Base-by-base conservation (phyloP, 2,329 filamentous ascomycete genomes). In the Xylogone sp. region DNA sequence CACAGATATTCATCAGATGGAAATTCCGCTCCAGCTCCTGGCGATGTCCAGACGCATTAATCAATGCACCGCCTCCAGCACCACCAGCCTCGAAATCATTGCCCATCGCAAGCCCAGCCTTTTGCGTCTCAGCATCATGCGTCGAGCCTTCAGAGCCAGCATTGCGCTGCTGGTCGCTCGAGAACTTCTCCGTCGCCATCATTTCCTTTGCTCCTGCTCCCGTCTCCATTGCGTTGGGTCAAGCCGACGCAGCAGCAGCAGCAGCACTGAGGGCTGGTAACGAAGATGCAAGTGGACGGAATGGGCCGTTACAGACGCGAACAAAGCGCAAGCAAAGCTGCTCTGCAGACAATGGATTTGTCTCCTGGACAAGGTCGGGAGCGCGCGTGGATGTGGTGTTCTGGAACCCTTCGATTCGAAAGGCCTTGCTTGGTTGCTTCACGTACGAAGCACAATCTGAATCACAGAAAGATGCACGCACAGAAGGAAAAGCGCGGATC, bases 1-100 rank as follows among this genome's bases (percentile, higher is more conserved):
- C 65, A 58, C 71, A 75, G 43, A 77, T 71, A 27, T 67, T 71
- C 56, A 73, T 59, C 2, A 79, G 62, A 39, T 70, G 72, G 62
- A 78, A 78, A 39, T 75, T 72, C 1, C 75, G 68, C 43, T 78
- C 70, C 2, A 80, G 65, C 58, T 79, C 75, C 57, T 79, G 75
- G 42, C 71, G 67, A 59, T 80, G 75, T 1, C 76, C 76, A 2
- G 74, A 76, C 2, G 72, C 72, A 57, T 79, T 79, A 54, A 78
- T 61, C 6, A 53, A 44, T 39, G 34, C 34, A 16, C 45, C 53
- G n/a, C 47, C n/a, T n/a, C n/a, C n/a, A n/a, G n/a, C 48, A 20
- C 44, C 27, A 10, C 43, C 39, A 10, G 39, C 48, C 52, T 43
- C 19, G 55, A 53, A 46, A 57, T 50, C 46, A 20, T n/a, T n/a